Percentiles rank a stretch among this genome's conserved stretches.
phyloP scores from a whole-genome alignment of 352 stramenopile species.

The Phytophthora litchii region DNA sequence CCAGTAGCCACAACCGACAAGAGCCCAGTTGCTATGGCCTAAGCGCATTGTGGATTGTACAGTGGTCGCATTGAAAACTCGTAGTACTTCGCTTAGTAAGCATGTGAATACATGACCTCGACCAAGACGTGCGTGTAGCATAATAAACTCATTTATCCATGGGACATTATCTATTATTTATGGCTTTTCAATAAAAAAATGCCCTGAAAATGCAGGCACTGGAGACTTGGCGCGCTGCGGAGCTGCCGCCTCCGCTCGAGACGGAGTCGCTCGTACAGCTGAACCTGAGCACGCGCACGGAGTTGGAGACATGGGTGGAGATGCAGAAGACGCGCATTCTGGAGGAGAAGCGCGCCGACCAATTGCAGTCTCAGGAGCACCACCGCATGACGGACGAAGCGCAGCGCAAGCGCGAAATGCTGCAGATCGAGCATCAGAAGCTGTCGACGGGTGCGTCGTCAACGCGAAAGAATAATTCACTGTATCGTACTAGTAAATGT shows the following conservation, averaged over 20 bases:
- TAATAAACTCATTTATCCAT: too few relatives aligned
- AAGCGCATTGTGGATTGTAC: slow-evolving; percentile 14
- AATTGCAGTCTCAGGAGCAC: slow-evolving; percentile 48
- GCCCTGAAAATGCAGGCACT: too few relatives aligned
- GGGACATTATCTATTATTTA: too few relatives aligned
- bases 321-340: slow-evolving; percentile 45
- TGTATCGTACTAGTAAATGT: background rate
- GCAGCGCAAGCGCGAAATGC: slow-evolving; percentile 45
- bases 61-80: slow-evolving; percentile 10
- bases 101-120: slow-evolving; percentile 16
- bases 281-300: slow-evolving; percentile 50
- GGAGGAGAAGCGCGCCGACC: slow-evolving; percentile 50
- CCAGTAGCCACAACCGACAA: slow-evolving; percentile 12
- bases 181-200: too few relatives aligned
- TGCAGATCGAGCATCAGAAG: slow-evolving; percentile 52
- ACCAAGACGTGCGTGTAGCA: too few relatives aligned
- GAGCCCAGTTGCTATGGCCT: slow-evolving; percentile 23
- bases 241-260: slow-evolving; percentile 38
- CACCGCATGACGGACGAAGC: slow-evolving; percentile 44
- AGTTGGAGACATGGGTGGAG: slow-evolving; percentile 54
- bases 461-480: background rate
- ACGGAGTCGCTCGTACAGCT: slow-evolving; percentile 49
- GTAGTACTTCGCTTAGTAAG: slow-evolving; percentile 11
- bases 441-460: slow-evolving; percentile 33
- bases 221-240: slow-evolving; percentile 15